phyloP scores from a whole-genome alignment of 331 rosid genomes.

The Quercus lobata region DNA sequence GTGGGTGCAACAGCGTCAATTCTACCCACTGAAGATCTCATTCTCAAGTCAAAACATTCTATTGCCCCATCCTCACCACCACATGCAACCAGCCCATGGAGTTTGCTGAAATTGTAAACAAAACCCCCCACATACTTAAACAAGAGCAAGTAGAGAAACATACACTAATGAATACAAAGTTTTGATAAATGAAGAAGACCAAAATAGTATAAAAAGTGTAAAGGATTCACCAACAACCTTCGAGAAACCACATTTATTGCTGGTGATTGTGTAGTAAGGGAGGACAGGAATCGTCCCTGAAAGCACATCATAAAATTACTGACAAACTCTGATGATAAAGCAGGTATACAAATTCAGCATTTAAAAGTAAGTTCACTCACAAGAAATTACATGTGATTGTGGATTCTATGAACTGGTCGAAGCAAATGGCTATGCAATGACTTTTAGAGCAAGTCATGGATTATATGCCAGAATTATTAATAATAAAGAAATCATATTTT shows the following conservation, averaged over 20 bases:
- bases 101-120: slow-evolving; percentile 59
- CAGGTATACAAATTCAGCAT: neutral
- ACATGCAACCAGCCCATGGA: slow-evolving; percentile 91
- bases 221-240: slow-evolving; percentile 48
- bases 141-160: neutral
- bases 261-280: slow-evolving; percentile 77
- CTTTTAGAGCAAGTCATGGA: neutral
- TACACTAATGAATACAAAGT: neutral
- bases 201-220: slow-evolving; percentile 14
- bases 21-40: slow-evolving; percentile 85
- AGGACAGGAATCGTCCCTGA: slow-evolving; percentile 86
- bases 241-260: slow-evolving; percentile 87
- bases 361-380: neutral
- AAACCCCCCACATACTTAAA: slow-evolving; percentile 12
- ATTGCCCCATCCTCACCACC: slow-evolving; percentile 97
- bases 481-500: neutral
- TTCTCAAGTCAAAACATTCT: slow-evolving; percentile 88
- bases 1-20: slow-evolving; percentile 73
- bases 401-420: neutral
- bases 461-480: neutral
- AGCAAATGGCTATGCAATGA: neutral
- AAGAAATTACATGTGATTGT: neutral
- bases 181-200: slow-evolving; percentile 15
- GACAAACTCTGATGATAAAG: neutral
- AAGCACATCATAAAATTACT: slow-evolving; percentile 2